Evolutionary conservation across 2,329 filamentous ascomycete species (phyloP), one percentile per base, ranked within the genome.

Genomic region (Arthrobotrys megalospora): DNA sequence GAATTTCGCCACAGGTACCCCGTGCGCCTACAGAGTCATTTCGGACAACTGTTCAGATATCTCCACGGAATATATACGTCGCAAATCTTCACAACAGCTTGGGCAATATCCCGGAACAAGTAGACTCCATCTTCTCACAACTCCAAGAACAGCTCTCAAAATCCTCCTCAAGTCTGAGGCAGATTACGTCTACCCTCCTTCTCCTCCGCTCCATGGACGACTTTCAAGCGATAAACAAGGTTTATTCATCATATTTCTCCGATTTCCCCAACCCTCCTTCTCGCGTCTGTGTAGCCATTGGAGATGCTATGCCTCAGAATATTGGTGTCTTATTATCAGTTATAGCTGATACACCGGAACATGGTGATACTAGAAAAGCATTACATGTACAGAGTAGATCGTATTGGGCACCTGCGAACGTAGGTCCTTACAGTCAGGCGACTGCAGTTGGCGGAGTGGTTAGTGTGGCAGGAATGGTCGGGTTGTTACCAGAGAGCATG

Each of bases 391-490:
- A 98, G 85, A 94, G 92, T 2, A 88, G 93, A 45, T 97, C 93
- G 10, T 98, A 98, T 86, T 99, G 96, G 96, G 96, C 96, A 0
- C 96, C 96, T 0, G 95, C 96, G 19, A 98, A 98, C 82, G 98
- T 99, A 67, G 96, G 96, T 0, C 96, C 96, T 0, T 98, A 98
- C 84, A 97, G 94, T 70, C 96, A 99, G 85, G 93, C 94, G 3
- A 90, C 96, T 62, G 87, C 16, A 81, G 81, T 48, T 82, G 80
- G 50, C 43, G 81, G 83, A 6, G 67, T 88, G 8, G 86, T 95
- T 14, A 90, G 90, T 68, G 87, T 97, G 41, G 94, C 96, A 0
- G 96, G 96, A 0, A 96, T 98, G 84, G 97, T 99, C 62, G 93
- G 95, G 1, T 88, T 99, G 2, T 85, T 95, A 4, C 94, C 96